These are phyloP conservation scores for Xylaria cubensis DNA, from an alignment of 495 filamentous ascomycete genomes.

Conservation along the genomic window DNA sequence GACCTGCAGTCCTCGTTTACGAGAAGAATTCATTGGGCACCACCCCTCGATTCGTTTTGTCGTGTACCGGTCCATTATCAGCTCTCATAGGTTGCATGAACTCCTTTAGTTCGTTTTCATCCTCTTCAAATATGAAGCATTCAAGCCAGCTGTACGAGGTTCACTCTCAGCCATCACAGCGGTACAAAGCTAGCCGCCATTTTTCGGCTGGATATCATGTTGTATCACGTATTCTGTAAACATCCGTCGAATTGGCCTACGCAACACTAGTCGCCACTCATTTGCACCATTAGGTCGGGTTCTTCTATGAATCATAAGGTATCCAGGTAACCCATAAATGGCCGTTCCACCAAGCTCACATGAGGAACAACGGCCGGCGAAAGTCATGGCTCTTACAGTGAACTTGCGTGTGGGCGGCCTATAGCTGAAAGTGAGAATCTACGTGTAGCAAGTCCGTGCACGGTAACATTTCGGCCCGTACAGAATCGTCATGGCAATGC, in stretches of 20 bases:
- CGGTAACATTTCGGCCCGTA: constrained; percentile 25
- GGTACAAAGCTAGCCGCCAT: neutral
- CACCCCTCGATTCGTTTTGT: constrained; percentile 22
- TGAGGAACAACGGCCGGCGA: neutral
- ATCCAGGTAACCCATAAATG: neutral
- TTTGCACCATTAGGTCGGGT: neutral
- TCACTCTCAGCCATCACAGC: neutral
- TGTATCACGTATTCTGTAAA: constrained; percentile 7
- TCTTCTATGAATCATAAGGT: neutral
- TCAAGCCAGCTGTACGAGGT: constrained; percentile 10
- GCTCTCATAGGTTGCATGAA: constrained; percentile 20
- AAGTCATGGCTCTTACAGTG: constrained; percentile 7
- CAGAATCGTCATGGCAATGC: constrained; percentile 18
- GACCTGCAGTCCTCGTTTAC: constrained; percentile 38
- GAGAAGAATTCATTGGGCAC: constrained; percentile 35
- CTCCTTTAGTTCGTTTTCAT: neutral
- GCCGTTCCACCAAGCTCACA: neutral
- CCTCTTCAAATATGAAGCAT: constrained; percentile 16
- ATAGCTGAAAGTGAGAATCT: neutral
- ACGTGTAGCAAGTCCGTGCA: neutral
- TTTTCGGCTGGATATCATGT: neutral
- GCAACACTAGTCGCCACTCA: constrained; percentile 16
- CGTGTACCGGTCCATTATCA: constrained; percentile 26
- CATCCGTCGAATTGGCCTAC: neutral
- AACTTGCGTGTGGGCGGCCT: constrained; percentile 1